phyloP scores from a whole-genome alignment of 257 asterid species.

The Lavandula angustifolia region DNA sequence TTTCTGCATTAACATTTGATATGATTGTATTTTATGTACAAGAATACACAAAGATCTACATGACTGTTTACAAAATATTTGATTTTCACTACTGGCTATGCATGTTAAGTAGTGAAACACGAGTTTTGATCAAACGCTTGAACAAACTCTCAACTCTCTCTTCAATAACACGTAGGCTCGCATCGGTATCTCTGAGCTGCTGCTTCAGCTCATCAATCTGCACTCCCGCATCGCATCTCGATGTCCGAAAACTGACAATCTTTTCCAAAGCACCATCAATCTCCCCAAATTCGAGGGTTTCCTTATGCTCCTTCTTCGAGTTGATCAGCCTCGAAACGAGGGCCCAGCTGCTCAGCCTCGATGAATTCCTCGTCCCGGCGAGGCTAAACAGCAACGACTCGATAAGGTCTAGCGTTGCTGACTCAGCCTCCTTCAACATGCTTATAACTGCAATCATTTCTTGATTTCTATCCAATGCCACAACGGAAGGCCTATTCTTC shows the following conservation, averaged over 20 bases:
- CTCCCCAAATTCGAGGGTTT: constrained; percentile 30
- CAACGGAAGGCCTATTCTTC: constrained; percentile 17
- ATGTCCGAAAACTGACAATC: constrained; percentile 25
- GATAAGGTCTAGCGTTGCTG: constrained; percentile 33
- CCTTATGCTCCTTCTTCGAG: constrained; percentile 1
- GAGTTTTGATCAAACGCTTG: constrained; percentile 43
- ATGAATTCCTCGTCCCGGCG: constrained; percentile 28
- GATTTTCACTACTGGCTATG: constrained; percentile 27
- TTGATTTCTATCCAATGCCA: constrained; percentile 30
- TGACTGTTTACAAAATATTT: too few relatives aligned
- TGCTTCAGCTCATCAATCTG: constrained; percentile 28
- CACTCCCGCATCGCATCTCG: constrained; percentile 4
- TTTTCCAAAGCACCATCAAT: constrained; percentile 35
- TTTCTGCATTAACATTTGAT: not conserved
- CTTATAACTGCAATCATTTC: constrained; percentile 38
- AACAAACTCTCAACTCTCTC: constrained; percentile 37
- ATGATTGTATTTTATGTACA: not conserved
- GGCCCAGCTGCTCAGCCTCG: constrained; percentile 35
- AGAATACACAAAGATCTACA: too few relatives aligned
- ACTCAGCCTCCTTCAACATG: constrained; percentile 43
- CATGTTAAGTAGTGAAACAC: constrained; percentile 47
- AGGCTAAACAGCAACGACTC: constrained; percentile 35
- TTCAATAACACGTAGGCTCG: constrained; percentile 30
- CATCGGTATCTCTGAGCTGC: constrained; percentile 36
- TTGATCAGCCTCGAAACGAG: constrained; percentile 39